These are phyloP conservation scores for Nannizzia gypsea DNA, from an alignment of 2,329 filamentous ascomycete species.

Conservation along the genomic window DNA sequence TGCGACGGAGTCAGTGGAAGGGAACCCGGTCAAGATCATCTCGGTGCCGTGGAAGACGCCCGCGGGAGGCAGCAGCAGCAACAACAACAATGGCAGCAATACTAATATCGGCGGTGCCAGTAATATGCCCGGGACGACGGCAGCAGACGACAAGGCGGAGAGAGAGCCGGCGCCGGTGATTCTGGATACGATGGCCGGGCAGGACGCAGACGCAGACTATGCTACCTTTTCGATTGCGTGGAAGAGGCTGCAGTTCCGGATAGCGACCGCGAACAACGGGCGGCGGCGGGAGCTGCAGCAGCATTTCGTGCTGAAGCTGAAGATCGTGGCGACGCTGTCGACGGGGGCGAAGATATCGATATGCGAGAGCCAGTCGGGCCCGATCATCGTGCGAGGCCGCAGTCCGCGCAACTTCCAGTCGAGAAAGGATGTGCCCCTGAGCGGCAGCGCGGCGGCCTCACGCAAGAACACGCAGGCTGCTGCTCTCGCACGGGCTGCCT, in stretches of 20 bases:
- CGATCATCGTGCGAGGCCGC: slow-evolving; percentile 84
- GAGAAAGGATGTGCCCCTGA: slow-evolving; percentile 79
- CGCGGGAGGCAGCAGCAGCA: slow-evolving; percentile 43
- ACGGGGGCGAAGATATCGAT: slow-evolving; percentile 73
- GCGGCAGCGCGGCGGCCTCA: slow-evolving; percentile 65
- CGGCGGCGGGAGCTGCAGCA: slow-evolving; percentile 90
- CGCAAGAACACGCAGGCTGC: slow-evolving; percentile 51
- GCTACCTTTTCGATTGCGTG: slow-evolving; percentile 88
- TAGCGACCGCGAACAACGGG: slow-evolving; percentile 92
- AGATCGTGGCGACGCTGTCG: slow-evolving; percentile 69
- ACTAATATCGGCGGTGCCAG: no score
- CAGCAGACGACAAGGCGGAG: slow-evolving; percentile 52
- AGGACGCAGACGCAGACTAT: slow-evolving; percentile 66
- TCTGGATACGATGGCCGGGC: slow-evolving; percentile 53
- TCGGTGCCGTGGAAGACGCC: slow-evolving; percentile 98
- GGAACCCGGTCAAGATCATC: slow-evolving; percentile 82
- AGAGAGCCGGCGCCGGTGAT: slow-evolving; percentile 79
- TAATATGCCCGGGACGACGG: no score
- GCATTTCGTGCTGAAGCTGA: slow-evolving; percentile 83
- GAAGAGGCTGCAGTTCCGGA: slow-evolving; percentile 86
- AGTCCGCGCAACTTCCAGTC: slow-evolving; percentile 93
- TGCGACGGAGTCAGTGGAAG: slow-evolving; percentile 88
- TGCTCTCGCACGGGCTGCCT: slow-evolving; percentile 19
- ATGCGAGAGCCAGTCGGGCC: slow-evolving; percentile 73
- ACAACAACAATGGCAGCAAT: no score